These are phyloP conservation scores for Eucalyptus brandiana DNA, from an alignment of 345 rosid genomes.

Conservation along the genomic window DNA sequence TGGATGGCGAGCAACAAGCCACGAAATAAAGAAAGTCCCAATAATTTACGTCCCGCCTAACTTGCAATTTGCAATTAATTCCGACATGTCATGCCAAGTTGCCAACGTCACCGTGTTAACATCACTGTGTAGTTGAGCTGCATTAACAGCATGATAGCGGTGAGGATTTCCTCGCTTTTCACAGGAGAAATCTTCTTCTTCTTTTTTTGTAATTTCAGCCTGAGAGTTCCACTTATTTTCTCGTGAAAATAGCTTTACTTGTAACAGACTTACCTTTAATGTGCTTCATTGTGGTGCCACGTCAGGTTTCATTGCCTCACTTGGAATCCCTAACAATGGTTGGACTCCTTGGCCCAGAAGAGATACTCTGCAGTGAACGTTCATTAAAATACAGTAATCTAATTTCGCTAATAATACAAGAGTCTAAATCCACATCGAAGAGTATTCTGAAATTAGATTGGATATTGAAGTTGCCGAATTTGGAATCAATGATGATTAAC, in stretches of 20 bases:
- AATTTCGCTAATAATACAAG: accelerated
- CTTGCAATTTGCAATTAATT: too few relatives aligned
- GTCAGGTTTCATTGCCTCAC: neutral
- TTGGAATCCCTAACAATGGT: accelerated
- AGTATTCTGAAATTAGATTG: neutral
- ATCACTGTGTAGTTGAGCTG: neutral
- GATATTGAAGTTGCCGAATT: neutral
- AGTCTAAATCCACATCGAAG: accelerated
- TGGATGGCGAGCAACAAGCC: too few relatives aligned
- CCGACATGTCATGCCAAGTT: too few relatives aligned
- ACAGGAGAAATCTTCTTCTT: accelerated
- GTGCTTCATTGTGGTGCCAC: neutral
- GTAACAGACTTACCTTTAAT: neutral
- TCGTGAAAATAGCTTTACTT: too few relatives aligned
- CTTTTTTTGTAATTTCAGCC: accelerated
- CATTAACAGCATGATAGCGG: too few relatives aligned
- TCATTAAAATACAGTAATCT: neutral
- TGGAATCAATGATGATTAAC: accelerated
- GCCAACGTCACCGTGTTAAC: neutral
- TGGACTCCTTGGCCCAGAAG: neutral
- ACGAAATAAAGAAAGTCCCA: too few relatives aligned
- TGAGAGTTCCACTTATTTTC: too few relatives aligned
- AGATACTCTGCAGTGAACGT: neutral
- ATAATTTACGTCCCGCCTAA: too few relatives aligned
- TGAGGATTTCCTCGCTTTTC: too few relatives aligned